Evolutionary conservation across 345 rosid genomes (phyloP), one percentile per base, ranked within the genome.

Genomic region (Conringia planisiliqua): DNA sequence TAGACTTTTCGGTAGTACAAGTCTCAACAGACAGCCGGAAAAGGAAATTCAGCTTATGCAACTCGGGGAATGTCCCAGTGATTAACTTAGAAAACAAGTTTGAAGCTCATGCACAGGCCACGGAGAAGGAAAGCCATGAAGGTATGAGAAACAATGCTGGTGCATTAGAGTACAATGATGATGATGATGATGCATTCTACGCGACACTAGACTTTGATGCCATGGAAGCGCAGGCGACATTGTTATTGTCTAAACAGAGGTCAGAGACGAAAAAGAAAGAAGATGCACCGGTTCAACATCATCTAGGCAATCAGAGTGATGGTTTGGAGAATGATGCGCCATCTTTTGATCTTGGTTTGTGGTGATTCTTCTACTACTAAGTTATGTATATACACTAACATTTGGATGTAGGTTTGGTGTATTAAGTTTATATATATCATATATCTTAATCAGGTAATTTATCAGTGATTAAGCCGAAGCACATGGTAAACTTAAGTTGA

Each of bases 271-370:
- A 32, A 17, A 77, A 56, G 52, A 80, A 83, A 40, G 83, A 66
- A 75, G 83, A 72, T 29, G 56, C 38, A 54, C 16, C 40, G 38
- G 52, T 50, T 73, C 77, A 74, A 47, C 44, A 44, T 27, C 26
- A 60, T 39, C 14, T 67, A 3, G 69, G 69, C 8, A 29, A 3
- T 5, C 81, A 67, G 43, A 80, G 36, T 33, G 29, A 50, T 27
- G 83, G 66, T 66, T 69, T 51, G 51, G 62, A 70, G 22, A 76
- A 67, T 22, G 81, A 88, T 72, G 61, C 11, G 6, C 98, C 98
- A 51, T 81, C 96, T 20, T 94, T 94, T 75, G 98, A 94, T 85
- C 97, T 94, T 71, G 96, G 98, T 63, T 80, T 93, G 63, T 85
- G 80, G 83, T 80, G 73, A 74, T 54, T 56, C 36, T 64, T 26